phyloP scores from a whole-genome alignment of 2,329 filamentous ascomycete genomes.

The Verticillium longisporum region DNA sequence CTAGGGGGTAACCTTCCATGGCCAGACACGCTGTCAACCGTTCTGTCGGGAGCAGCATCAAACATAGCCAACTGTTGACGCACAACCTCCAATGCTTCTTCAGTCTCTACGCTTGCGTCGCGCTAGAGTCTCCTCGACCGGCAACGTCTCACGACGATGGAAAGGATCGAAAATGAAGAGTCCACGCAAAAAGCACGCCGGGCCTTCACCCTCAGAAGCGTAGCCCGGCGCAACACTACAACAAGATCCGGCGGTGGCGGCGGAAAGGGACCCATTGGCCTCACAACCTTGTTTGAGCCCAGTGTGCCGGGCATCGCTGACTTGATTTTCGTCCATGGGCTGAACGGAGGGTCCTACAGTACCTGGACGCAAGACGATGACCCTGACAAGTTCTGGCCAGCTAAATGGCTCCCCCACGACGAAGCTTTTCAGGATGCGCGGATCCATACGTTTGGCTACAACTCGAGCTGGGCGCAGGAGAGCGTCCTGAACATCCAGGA shows the following conservation, averaged over 20 bases:
- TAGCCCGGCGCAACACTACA: background rate
- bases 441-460: constrained; percentile 24
- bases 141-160: background rate
- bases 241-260: background rate
- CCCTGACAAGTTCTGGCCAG: constrained; percentile 22
- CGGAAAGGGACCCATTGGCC: constrained; percentile 16
- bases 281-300: constrained; percentile 15
- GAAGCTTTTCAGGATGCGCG: constrained; percentile 20
- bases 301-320: constrained; percentile 12
- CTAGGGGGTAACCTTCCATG: too few species aligned
- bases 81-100: background rate
- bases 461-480: constrained; percentile 11
- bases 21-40: too few species aligned
- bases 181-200: background rate
- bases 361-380: constrained; percentile 23
- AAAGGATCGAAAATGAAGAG: background rate
- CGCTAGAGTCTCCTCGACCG: background rate
- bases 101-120: background rate
- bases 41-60: too few species aligned
- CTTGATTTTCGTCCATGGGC: constrained; percentile 29
- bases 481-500: constrained; percentile 22
- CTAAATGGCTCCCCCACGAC: constrained; percentile 23
- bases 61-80: background rate
- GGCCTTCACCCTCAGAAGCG: background rate
- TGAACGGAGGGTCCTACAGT: constrained; percentile 25